phyloP scores from a whole-genome alignment of 176 grass and related monocot species.

The Phyllostachys edulis region DNA sequence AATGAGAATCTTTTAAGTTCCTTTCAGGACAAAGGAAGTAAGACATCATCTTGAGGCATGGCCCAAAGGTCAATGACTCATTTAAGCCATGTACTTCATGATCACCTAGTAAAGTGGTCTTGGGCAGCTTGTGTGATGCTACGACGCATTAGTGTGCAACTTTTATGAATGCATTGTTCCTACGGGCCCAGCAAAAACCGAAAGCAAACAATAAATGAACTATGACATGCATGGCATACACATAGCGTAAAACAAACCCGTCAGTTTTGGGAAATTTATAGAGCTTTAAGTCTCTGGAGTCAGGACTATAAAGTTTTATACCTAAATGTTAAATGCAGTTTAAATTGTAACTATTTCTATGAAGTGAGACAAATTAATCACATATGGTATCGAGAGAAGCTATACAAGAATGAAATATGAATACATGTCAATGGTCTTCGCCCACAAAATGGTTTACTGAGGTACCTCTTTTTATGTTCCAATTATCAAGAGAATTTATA shows the following conservation, averaged over 20 bases:
- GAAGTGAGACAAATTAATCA: background rate
- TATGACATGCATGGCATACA: background rate
- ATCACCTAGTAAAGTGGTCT: background rate
- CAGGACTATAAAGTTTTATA: background rate
- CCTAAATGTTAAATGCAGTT: background rate
- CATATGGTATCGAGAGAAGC: background rate
- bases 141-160: background rate
- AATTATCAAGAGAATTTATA: background rate
- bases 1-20: background rate
- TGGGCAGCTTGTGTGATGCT: background rate
- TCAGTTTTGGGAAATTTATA: background rate
- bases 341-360: background rate
- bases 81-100: constrained; percentile 9
- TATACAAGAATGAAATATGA: background rate
- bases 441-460: background rate
- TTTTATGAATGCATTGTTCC: background rate
- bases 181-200: background rate
- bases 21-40: background rate
- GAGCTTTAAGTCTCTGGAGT: background rate
- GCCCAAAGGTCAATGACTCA: background rate
- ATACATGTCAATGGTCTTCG: background rate
- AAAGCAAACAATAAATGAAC: background rate
- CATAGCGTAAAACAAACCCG: background rate
- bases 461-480: background rate
- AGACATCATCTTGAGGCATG: background rate